Evolutionary conservation across 106 monocot species (phyloP).

Genomic region (Platanthera zijinensis): DNA sequence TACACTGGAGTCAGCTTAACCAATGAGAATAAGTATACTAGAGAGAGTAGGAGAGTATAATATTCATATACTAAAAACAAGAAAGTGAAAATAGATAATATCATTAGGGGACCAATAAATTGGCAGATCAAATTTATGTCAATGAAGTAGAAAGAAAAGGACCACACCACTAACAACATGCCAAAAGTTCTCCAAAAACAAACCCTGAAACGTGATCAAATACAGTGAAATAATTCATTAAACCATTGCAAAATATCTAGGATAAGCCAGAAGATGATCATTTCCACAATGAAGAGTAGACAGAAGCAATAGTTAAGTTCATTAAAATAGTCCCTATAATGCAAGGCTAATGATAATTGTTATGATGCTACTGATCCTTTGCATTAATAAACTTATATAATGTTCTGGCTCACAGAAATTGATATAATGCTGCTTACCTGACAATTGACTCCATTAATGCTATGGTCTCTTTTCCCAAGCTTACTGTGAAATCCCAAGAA

Average conservation of each 20-base stretch:
- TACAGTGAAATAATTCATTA: not conserved
- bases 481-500: conserved; percentile 60
- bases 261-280: not conserved
- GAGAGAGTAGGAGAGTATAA: not conserved
- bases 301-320: not conserved
- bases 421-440: conserved; percentile 20
- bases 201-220: not conserved
- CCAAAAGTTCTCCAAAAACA: not conserved
- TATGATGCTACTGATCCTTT: not conserved
- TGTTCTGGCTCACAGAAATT: not conserved
- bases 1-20: too few relatives aligned
- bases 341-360: not conserved
- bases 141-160: not conserved
- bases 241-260: not conserved
- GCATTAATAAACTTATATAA: not conserved
- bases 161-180: not conserved
- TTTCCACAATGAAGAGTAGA: not conserved
- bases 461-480: conserved; percentile 49
- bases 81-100: not conserved
- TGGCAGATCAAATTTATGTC: too few relatives aligned
- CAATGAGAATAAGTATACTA: not conserved
- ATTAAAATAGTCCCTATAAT: not conserved
- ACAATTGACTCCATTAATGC: conserved; percentile 65
- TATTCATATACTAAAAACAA: not conserved
- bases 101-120: not conserved